Base-by-base conservation (phyloP, 495 filamentous ascomycete genomes). In the Jackrogersella multiformis region DNA sequence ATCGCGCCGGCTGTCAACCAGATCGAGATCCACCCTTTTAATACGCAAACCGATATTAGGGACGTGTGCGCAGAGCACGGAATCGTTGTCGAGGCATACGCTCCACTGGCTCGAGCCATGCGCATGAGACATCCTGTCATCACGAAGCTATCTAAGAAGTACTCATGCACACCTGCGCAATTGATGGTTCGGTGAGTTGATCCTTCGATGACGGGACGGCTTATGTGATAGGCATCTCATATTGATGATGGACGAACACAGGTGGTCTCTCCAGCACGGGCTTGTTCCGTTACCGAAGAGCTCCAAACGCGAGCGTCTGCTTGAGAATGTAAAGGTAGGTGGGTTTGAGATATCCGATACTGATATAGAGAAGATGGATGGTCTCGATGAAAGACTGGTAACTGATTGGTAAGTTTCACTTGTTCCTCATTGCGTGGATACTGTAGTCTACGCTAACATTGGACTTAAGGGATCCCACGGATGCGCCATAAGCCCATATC, bases 281-380 rank as follows among this genome's bases (percentile, higher is more conserved):
- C 90, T 87, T 78, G 87, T 93, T 9, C 84, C 89, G 36, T 77
- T 94, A 63, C 91, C 91, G 16, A 94, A 94, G 83, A 90, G 88
- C 44, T 82, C 85, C 35, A 86, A 81, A 61, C 78, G 81, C 16
- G 84, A 86, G 16, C 80, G 90, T 20, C 87, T 93, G 34, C 73
- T 82, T 10, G 80, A 84, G 41, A 93, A 92, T 74, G 87, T 83
- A 3, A 77, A 88, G 56, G 81, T 90, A n/a, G 90, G 84, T 20
- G 81, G 83, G 26, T 92, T 93, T 69, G 79, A 85, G 38, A 84
- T 93, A 68, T 81, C 78, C 5, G 77, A 78, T 38, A 83, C 81
- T 46, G 90, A 93, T 73, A 87, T 93, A 83, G 72, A 78, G 59
- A 76, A 66, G 24, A 73, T 94, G 82, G 85, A 92, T 73, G 81